Conservation (phyloP, 2,329 filamentous ascomycete genomes). For the Aspergillus sp. region DNA sequence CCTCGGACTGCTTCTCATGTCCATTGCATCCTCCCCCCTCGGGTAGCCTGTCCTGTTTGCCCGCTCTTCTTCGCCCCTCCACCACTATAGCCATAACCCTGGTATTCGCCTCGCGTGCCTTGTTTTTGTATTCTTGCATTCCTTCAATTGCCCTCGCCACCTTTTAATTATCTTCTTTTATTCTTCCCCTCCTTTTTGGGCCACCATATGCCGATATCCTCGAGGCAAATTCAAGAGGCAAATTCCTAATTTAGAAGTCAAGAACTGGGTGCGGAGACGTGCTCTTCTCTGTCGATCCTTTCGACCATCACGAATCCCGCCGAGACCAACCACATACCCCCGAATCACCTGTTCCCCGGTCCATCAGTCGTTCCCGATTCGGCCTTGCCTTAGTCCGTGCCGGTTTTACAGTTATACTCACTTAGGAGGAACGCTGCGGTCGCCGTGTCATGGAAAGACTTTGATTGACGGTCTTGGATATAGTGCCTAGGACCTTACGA, state of each 20-base stretch:
- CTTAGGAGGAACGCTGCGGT: slow-evolving; percentile 13
- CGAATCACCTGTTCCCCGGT: slow-evolving; percentile 1
- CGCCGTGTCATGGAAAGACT: slow-evolving; percentile 36
- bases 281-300: slow-evolving; percentile 19
- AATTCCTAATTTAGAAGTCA: slow-evolving; percentile 3
- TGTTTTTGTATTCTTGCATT: slow-evolving; percentile 13
- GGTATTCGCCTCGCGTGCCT: slow-evolving; percentile 8
- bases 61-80: slow-evolving; percentile 2
- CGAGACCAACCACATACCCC: slow-evolving; percentile 9
- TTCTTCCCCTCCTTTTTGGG: not conserved
- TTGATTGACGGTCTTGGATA: slow-evolving; percentile 20
- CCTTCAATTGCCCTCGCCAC: slow-evolving; percentile 20
- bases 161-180: slow-evolving; percentile 6
- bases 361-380: slow-evolving; percentile 13
- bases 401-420: slow-evolving; percentile 3
- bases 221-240: not conserved
- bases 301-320: slow-evolving; percentile 6
- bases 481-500: slow-evolving; percentile 18
- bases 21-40: slow-evolving; percentile 6
- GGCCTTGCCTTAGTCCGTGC: not conserved
- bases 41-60: slow-evolving; percentile 5
- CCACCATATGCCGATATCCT: not conserved
- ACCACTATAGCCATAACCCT: slow-evolving; percentile 12
- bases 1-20: slow-evolving; percentile 6
- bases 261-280: slow-evolving; percentile 7